Conservation (phyloP, 345 rosid species). For the Populus euphratica region DNA sequence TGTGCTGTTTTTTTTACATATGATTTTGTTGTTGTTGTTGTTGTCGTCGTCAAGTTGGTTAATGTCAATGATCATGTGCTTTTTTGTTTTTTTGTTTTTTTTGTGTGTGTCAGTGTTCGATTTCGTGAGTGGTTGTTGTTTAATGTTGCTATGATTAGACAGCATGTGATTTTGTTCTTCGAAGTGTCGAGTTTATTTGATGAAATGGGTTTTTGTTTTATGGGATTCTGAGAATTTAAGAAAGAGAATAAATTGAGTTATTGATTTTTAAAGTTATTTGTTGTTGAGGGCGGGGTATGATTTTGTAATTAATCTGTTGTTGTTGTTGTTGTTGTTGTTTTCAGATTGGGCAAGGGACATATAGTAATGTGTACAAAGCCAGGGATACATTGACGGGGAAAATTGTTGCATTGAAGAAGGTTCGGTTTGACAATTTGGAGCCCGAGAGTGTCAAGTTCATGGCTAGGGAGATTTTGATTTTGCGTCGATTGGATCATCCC, state of each 20-base stretch:
- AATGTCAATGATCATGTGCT: no score
- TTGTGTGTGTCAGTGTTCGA: background rate
- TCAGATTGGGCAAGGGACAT: constrained; percentile 36
- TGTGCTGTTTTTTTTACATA: background rate
- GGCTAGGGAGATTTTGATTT: constrained; percentile 33
- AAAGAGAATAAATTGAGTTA: no score
- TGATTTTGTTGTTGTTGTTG: background rate
- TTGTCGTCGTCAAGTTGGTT: no score
- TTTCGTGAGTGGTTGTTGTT: background rate
- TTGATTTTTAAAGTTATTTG: no score
- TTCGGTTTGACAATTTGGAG: constrained; percentile 32
- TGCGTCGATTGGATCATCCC: constrained; percentile 32
- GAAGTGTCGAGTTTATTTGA: background rate
- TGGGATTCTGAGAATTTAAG: constrained; percentile 1
- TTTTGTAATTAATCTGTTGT: background rate
- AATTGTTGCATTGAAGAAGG: constrained; percentile 35
- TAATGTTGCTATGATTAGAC: background rate
- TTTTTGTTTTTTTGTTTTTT: no score
- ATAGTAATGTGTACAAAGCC: constrained; percentile 35
- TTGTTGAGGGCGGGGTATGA: no score
- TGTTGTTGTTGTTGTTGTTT: background rate
- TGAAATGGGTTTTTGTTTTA: background rate
- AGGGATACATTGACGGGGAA: constrained; percentile 32
- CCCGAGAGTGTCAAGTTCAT: constrained; percentile 33
- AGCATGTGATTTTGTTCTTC: background rate